Base-by-base conservation (phyloP, 768 basidiomycete species). In the Plicaturopsis crispa region DNA sequence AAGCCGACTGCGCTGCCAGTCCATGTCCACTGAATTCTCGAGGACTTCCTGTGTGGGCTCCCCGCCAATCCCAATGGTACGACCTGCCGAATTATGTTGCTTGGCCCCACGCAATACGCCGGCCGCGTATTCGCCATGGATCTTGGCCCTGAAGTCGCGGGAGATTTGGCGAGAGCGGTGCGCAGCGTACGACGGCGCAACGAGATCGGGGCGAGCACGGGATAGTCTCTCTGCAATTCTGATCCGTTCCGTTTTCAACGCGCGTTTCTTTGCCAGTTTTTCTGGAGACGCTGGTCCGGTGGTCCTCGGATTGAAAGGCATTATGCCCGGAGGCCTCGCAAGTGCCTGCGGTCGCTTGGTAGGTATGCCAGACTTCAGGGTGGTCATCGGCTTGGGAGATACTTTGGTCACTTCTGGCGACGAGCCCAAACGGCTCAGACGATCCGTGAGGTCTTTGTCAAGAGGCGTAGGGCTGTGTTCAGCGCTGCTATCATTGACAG, bases 121-220 rank as follows among this genome's bases (percentile, higher is more conserved):
- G 18, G 1, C 12, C 37, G 24, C 7, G n/a, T 20, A n/a, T 33
- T 18, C 21, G 3, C n/a, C 2, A 18, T 19, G 26, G 26, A 28
- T 31, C 28, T 45, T 21, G 17, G 14, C 12, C 20, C 36, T 48
- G 11, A 33, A 41, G 13, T 42, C 34, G 17, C 47, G 39, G 14
- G 44, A 52, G 14, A 49, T 30, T 11, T 53, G 40, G 34, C 44
- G 50, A 11, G 55, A 54, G 7, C 54, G 48, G 36, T 55, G 60
- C 4, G 34, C 33, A 31, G 45, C 35, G 39, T 63, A 67, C 1
- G 59, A 51, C 2, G 57, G 48, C 5, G 50, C 49, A 2, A 67
- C 62, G 6, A 65, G 58, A 38, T 69, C 62, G 2, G 73, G 75
- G 19, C 66, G 63, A 8, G 69, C 70, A 11, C 47, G 49, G 4